These are phyloP conservation scores for Xerocomus brunneocitrinus DNA, from an alignment of 768 basidiomycete genomes.

Conservation along the genomic window DNA sequence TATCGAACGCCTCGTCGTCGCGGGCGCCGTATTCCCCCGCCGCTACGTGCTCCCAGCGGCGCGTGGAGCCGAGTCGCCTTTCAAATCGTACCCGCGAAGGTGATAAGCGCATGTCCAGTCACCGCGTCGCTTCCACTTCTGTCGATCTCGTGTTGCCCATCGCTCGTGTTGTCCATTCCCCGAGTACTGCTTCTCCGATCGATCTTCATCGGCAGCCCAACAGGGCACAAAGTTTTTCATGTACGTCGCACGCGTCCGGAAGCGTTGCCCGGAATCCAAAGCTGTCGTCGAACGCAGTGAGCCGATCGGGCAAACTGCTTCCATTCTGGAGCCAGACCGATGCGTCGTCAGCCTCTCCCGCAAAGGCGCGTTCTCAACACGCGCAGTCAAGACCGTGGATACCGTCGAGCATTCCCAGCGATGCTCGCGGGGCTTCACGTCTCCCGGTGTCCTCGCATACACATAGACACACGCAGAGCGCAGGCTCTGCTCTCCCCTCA, in stretches of 20 bases:
- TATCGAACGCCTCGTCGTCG: conserved; percentile 7
- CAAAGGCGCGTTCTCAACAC: neutral
- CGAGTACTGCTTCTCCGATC: conserved; percentile 16
- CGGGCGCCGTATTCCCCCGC: conserved; percentile 1
- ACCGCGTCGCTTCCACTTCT: conserved; percentile 16
- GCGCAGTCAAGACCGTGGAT: neutral
- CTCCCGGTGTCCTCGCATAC: conserved; percentile 3
- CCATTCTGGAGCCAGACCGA: conserved; percentile 12
- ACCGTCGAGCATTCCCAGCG: neutral
- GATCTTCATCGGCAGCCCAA: conserved; percentile 16
- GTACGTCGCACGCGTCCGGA: conserved; percentile 4
- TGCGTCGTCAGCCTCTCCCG: neutral
- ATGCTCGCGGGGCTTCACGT: neutral
- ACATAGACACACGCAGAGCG: conserved; percentile 6
- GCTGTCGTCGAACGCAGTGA: conserved; percentile 7
- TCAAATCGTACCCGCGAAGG: conserved; percentile 9
- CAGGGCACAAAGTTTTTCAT: conserved; percentile 12
- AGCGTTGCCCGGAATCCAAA: neutral
- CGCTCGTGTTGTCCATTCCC: neutral
- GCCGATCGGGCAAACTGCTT: conserved; percentile 13
- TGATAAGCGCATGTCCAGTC: conserved; percentile 12
- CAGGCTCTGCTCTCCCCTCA: neutral
- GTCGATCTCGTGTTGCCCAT: conserved; percentile 17
- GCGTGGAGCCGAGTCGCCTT: conserved; percentile 1
- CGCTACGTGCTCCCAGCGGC: conserved; percentile 5